These are phyloP conservation scores for Betula pendula DNA, from an alignment of 306 rosid genomes.

Conservation along the genomic window DNA sequence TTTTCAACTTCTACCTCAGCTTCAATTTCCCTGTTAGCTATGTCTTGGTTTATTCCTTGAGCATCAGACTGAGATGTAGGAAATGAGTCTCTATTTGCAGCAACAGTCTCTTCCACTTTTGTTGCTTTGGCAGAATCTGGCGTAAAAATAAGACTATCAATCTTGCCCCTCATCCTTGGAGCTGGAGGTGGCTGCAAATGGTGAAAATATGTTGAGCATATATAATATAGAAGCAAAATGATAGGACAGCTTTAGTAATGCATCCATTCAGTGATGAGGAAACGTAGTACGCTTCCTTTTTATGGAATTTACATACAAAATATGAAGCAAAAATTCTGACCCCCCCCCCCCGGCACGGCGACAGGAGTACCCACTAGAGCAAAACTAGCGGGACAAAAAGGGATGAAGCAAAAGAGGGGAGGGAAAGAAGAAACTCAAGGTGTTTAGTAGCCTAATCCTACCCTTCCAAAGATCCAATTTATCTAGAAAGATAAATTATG, in stretches of 20 bases:
- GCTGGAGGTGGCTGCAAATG: conserved; percentile 85
- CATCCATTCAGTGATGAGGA: background rate
- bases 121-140: conserved; percentile 66
- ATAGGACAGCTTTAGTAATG: background rate
- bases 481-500: background rate
- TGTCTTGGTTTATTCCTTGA: conserved; percentile 36
- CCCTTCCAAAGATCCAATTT: background rate
- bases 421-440: background rate
- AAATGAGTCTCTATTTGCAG: conserved; percentile 36
- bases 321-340: conserved; percentile 7
- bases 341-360: too few species aligned
- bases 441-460: background rate
- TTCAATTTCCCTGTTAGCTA: conserved; percentile 44
- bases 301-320: conserved; percentile 5
- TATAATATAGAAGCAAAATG: background rate
- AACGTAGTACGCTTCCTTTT: background rate
- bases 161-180: conserved; percentile 83
- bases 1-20: conserved; percentile 72
- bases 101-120: conserved; percentile 47
- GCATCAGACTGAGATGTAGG: conserved; percentile 39
- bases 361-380: background rate
- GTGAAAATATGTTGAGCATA: conserved; percentile 11
- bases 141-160: conserved; percentile 81
- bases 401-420: background rate
- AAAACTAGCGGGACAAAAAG: conserved; percentile 8